These are phyloP conservation scores for Fusarium sp. DNA, from an alignment of 2,329 filamentous ascomycete genomes.

Conservation along the genomic window DNA sequence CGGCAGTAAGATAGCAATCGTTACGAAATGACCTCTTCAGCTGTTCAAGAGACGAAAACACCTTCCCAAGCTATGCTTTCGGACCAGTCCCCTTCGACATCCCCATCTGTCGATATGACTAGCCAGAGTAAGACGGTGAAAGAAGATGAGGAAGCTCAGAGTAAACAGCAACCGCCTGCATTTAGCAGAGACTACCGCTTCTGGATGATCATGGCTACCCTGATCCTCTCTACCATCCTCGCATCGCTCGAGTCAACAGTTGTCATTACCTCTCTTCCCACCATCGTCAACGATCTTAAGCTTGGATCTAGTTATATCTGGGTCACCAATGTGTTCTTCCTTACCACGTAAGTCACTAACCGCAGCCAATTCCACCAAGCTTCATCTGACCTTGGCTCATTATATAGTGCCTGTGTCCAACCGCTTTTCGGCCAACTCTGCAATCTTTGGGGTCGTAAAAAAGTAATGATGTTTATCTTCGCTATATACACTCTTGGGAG, in stretches of 20 bases:
- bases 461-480: slow-evolving; percentile 56
- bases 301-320: slow-evolving; percentile 48
- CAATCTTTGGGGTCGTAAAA: slow-evolving; percentile 65
- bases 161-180: not conserved
- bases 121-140: not conserved
- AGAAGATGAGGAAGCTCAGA: slow-evolving; percentile 3
- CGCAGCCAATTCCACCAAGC: not conserved
- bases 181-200: slow-evolving; percentile 44
- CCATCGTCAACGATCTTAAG: slow-evolving; percentile 41
- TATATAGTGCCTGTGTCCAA: slow-evolving; percentile 52
- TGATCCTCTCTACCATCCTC: slow-evolving; percentile 42
- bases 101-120: slow-evolving; percentile 1
- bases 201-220: slow-evolving; percentile 46
- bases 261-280: slow-evolving; percentile 46
- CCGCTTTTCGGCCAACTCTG: slow-evolving; percentile 64
- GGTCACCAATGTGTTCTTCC: slow-evolving; percentile 48
- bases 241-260: slow-evolving; percentile 44
- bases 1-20: too few species aligned
- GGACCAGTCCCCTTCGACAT: not conserved
- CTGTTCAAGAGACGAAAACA: not conserved
- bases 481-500: slow-evolving; percentile 65
- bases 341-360: slow-evolving; percentile 29
- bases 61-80: not conserved
- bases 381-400: not conserved
- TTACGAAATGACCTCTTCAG: not conserved